These are phyloP conservation scores for Elaeagnus macrophylla DNA, from an alignment of 306 rosid genomes.

Conservation along the genomic window DNA sequence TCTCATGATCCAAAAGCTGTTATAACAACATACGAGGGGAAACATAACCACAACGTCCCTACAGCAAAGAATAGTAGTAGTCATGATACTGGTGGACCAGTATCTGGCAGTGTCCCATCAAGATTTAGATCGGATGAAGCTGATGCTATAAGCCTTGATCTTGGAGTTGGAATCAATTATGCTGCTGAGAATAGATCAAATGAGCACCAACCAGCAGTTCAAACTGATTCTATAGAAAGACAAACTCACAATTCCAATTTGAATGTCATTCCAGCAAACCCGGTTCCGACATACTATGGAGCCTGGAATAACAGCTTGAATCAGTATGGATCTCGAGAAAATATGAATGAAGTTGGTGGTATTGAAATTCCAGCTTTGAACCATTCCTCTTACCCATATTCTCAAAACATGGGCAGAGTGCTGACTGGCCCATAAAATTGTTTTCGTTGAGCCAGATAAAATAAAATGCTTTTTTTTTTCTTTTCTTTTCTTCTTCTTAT, in stretches of 20 bases:
- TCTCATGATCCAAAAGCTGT: conserved; percentile 98
- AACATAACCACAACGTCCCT: conserved; percentile 93
- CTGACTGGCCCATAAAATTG: conserved; percentile 70
- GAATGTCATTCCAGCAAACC: conserved; percentile 41
- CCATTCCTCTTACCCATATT: conserved; percentile 60
- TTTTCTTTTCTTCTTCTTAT: too few relatives aligned
- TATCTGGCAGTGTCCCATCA: conserved; percentile 25
- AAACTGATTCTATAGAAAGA: conserved; percentile 21
- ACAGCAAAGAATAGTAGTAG: conserved; percentile 59
- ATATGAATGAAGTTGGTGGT: conserved; percentile 28
- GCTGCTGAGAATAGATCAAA: conserved; percentile 47
- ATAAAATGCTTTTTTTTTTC: conserved; percentile 19
- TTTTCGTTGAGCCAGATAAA: conserved; percentile 8
- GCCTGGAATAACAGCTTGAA: conserved; percentile 45
- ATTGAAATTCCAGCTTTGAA: conserved; percentile 42
- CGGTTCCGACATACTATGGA: conserved; percentile 45
- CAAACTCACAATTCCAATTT: conserved; percentile 53
- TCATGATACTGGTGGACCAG: conserved; percentile 63
- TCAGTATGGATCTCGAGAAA: conserved; percentile 66
- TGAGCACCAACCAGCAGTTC: conserved; percentile 18
- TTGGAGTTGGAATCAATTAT: conserved; percentile 74
- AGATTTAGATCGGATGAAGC: conserved; percentile 62
- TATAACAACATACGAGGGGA: conserved; percentile 91
- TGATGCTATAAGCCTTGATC: conserved; percentile 84
- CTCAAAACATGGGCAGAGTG: conserved; percentile 70